phyloP scores from a whole-genome alignment of 768 basidiomycete genomes.

The Crucibulum laeve region DNA sequence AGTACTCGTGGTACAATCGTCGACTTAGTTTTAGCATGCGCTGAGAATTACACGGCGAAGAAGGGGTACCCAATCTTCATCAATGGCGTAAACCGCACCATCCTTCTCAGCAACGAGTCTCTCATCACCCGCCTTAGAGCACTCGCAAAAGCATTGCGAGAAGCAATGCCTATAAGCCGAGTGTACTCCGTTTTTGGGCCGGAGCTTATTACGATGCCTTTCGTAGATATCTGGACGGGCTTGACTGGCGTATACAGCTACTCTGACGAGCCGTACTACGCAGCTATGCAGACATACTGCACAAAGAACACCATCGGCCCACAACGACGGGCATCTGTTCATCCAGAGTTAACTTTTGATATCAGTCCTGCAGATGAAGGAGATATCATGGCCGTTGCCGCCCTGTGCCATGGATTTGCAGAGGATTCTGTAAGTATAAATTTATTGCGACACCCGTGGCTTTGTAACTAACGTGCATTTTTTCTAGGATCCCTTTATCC shows the following conservation, averaged over 20 bases:
- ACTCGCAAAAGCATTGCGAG: conserved; percentile 36
- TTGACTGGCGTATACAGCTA: conserved; percentile 35
- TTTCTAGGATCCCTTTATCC: conserved; percentile 49
- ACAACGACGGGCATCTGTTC: conserved; percentile 11
- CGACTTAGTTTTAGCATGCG: conserved; percentile 57
- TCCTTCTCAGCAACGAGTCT: conserved; percentile 28
- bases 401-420: conserved; percentile 54
- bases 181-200: conserved; percentile 67
- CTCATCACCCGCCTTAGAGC: conserved; percentile 34
- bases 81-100: conserved; percentile 38
- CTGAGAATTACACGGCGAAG: conserved; percentile 46
- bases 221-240: conserved; percentile 44
- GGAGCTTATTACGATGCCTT: conserved; percentile 37
- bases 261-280: conserved; percentile 48
- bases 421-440: conserved; percentile 49
- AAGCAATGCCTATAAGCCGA: conserved; percentile 29
- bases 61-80: conserved; percentile 72
- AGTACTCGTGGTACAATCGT: conserved; percentile 16
- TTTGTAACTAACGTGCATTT: conserved; percentile 5
- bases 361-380: conserved; percentile 36
- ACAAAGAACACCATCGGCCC: conserved; percentile 39
- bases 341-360: conserved; percentile 17
- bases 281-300: conserved; percentile 54
- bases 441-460: background rate
- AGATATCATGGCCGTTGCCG: conserved; percentile 37